Evolutionary conservation across 2,329 filamentous ascomycete species (phyloP), one percentile per base, ranked within the genome.

Genomic region (Alternaria arborescens): DNA sequence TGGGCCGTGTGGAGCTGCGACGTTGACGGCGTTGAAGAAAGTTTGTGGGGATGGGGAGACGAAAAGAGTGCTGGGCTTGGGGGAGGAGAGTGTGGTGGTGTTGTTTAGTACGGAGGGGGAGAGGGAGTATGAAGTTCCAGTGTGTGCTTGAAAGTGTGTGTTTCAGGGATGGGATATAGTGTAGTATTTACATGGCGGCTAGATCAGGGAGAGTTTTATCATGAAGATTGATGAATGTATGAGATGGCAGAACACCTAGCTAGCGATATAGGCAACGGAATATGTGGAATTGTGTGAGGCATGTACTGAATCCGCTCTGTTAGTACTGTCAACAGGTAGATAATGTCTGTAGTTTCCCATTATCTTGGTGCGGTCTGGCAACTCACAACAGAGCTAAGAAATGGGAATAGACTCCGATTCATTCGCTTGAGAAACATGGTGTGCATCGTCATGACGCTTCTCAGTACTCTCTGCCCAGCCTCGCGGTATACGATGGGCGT

Each of bases 101-200:
- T 73, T 93, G 1, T 83, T 91, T 42, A 89, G 86, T 62, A 93
- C 90, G 0, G 89, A 91, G 72, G 88, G 89, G 34, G 34, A 38
- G 34, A 38, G 34, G 34, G 16, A 6, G 16, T 38, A 38, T n/a
- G 34, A 38, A 6, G 34, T 38, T 8, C 34, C 34, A 16, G 16
- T n/a, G 16, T 16, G 1, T 8, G 16, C 6, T n/a, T 38, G 3
- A 12, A 36, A 36, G 32, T 7, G 32, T 36, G 32, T 14, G 14
- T 36, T 14, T 16, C 32, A 16, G 12, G 14, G 32, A 16, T 36
- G 32, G 32, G 5, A 16, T 36, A 36, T 3, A 36, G 32, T 12
- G 14, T 36, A 36, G 32, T 12, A 16, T 3, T 1, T 14, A 6
- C 2, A 16, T 36, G 32, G 28, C 10, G 28, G 28, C 2, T 5